These are phyloP conservation scores for Paradendryphiella salina DNA, from an alignment of 2,329 filamentous ascomycete species.

Conservation along the genomic window DNA sequence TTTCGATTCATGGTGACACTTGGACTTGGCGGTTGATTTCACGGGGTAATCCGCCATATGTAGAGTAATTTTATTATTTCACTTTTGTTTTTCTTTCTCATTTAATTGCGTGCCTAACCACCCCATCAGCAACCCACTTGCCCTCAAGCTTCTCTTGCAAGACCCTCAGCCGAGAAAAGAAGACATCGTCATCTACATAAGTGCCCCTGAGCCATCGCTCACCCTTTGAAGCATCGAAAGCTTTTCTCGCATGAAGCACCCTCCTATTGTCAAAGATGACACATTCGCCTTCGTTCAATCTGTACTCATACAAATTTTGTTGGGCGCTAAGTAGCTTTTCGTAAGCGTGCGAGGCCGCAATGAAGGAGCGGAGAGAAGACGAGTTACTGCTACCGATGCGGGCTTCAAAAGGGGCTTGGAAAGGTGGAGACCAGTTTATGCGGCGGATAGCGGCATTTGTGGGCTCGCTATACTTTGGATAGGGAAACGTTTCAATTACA, in stretches of 20 bases:
- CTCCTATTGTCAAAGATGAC: slow-evolving; percentile 91
- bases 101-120: slow-evolving; percentile 27
- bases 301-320: slow-evolving; percentile 67
- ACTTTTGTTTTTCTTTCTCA: neutral
- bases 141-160: slow-evolving; percentile 45
- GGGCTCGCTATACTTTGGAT: slow-evolving; percentile 32
- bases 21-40: no score
- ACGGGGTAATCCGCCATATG: no score
- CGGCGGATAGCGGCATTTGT: slow-evolving; percentile 44
- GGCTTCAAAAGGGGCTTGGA: slow-evolving; percentile 64
- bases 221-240: slow-evolving; percentile 70
- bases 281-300: slow-evolving; percentile 79
- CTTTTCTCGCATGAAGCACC: slow-evolving; percentile 78
- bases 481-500: slow-evolving; percentile 55
- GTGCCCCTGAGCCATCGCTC: slow-evolving; percentile 82
- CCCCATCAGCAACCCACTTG: slow-evolving; percentile 42
- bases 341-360: slow-evolving; percentile 59
- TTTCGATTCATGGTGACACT: no score
- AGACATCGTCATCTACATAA: slow-evolving; percentile 73
- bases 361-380: slow-evolving; percentile 34
- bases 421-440: slow-evolving; percentile 77
- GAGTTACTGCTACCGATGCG: slow-evolving; percentile 39
- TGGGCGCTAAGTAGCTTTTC: slow-evolving; percentile 61
- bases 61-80: neutral
- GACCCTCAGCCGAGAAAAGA: slow-evolving; percentile 54